phyloP scores from a whole-genome alignment of 2,329 filamentous ascomycete species.

The Colletotrichum euphorbiae region DNA sequence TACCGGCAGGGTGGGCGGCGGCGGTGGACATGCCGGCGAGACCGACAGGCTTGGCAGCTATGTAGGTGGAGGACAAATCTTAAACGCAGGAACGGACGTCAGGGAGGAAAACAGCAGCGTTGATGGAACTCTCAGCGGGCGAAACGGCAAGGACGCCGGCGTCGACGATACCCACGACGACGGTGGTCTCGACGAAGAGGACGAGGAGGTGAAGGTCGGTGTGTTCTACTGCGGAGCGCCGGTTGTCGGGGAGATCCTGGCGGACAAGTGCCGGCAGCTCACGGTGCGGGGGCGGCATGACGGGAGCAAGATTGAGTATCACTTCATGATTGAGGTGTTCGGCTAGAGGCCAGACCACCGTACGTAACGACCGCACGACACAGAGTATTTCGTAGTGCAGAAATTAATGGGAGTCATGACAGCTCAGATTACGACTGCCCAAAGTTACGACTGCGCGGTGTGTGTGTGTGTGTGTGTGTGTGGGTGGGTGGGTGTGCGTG shows the following conservation, averaged over 20 bases:
- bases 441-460: too few relatives aligned
- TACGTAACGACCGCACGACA: too few relatives aligned
- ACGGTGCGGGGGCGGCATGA: constrained; percentile 63
- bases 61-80: neutral
- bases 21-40: neutral
- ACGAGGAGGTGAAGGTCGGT: constrained; percentile 59
- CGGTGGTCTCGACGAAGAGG: constrained; percentile 38
- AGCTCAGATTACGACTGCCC: too few relatives aligned
- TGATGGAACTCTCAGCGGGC: neutral
- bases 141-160: neutral
- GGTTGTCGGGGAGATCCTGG: constrained; percentile 65
- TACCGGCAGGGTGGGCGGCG: constrained; percentile 33
- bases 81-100: constrained; percentile 14
- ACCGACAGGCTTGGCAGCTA: neutral
- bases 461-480: too few relatives aligned
- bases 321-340: constrained; percentile 70
- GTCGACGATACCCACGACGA: neutral
- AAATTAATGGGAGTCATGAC: too few relatives aligned
- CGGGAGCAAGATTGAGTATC: constrained; percentile 64
- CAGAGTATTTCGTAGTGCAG: too few relatives aligned
- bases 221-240: constrained; percentile 69
- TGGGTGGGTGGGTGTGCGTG: too few relatives aligned
- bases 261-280: constrained; percentile 64
- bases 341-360: constrained; percentile 45
- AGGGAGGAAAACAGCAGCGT: neutral